These are phyloP conservation scores for Taphrina communis DNA, from an alignment of 1,139 yeast genomes.

Conservation along the genomic window DNA sequence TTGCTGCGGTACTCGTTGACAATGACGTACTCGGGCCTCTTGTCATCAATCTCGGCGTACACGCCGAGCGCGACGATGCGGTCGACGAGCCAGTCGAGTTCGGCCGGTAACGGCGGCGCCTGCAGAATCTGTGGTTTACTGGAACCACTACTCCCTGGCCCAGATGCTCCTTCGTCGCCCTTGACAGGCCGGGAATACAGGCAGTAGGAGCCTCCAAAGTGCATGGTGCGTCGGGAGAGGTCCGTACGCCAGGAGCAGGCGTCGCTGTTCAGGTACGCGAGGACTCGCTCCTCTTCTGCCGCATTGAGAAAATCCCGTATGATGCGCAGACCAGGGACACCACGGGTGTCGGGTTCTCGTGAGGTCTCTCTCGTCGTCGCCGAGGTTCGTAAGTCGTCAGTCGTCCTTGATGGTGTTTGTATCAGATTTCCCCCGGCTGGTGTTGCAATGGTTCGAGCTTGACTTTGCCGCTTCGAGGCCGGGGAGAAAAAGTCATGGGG, in stretches of 20 bases:
- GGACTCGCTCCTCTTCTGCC: conserved; percentile 12
- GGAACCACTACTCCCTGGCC: too few relatives aligned
- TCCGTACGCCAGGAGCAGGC: conserved; percentile 22
- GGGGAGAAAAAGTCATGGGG: conserved; percentile 25
- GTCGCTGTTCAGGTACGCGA: conserved; percentile 1
- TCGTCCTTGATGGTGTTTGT: too few relatives aligned
- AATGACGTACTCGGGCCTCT: conserved; percentile 23
- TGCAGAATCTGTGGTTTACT: conserved; percentile 1
- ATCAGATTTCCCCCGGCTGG: too few relatives aligned
- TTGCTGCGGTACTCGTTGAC: conserved; percentile 23
- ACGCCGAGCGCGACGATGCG: conserved; percentile 1
- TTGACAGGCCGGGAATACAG: not conserved
- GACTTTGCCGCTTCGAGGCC: conserved; percentile 10
- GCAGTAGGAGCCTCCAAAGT: conserved; percentile 22
- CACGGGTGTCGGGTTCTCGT: not conserved
- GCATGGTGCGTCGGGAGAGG: conserved; percentile 23
- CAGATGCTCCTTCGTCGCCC: not conserved
- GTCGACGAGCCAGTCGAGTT: conserved; percentile 17
- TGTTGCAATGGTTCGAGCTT: not conserved
- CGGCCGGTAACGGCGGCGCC: conserved; percentile 22
- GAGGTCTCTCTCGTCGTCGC: too few relatives aligned
- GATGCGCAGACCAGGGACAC: conserved; percentile 20
- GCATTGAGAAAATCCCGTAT: conserved; percentile 7
- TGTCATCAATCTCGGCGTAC: conserved; percentile 10
- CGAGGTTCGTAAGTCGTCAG: too few relatives aligned